phyloP scores from a whole-genome alignment of 148 eudicot species.

The Bassia scoparia region DNA sequence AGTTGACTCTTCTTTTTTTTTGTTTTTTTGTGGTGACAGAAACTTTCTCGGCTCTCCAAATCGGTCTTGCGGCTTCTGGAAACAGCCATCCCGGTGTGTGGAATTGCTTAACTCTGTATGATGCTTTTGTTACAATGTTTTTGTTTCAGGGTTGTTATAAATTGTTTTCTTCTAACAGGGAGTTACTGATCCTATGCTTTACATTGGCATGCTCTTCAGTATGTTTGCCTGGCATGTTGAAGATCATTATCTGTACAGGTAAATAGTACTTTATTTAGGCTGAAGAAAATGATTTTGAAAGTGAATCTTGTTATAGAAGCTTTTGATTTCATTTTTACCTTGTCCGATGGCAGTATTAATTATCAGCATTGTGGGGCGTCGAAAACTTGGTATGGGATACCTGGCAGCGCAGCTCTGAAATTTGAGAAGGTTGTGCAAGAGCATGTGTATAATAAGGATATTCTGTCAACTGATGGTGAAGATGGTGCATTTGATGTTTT shows the following conservation, averaged over 20 bases:
- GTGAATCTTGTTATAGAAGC: background rate
- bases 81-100: conserved; percentile 69
- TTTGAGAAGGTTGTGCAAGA: conserved; percentile 88
- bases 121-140: conserved; percentile 5
- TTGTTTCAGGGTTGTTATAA: background rate
- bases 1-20: conserved; percentile 6
- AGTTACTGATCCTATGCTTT: conserved; percentile 98
- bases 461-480: conserved; percentile 72
- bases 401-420: conserved; percentile 85
- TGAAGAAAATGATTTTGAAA: background rate
- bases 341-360: conserved; percentile 63
- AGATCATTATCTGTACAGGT: conserved; percentile 98
- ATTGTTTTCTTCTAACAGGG: conserved; percentile 48
- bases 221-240: conserved; percentile 99
- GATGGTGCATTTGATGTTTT: conserved; percentile 96
- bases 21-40: conserved; percentile 73
- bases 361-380: conserved; percentile 98
- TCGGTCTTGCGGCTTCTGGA: conserved; percentile 85
- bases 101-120: background rate
- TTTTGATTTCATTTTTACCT: conserved; percentile 14
- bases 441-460: conserved; percentile 69
- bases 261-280: conserved; percentile 9
- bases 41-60: conserved; percentile 79
- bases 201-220: conserved; percentile 98
- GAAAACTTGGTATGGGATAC: conserved; percentile 99